Evolutionary conservation across 2,329 filamentous ascomycete genomes (phyloP), one percentile per base, ranked within the genome.

Genomic region (Cladophialophora bantiana): DNA sequence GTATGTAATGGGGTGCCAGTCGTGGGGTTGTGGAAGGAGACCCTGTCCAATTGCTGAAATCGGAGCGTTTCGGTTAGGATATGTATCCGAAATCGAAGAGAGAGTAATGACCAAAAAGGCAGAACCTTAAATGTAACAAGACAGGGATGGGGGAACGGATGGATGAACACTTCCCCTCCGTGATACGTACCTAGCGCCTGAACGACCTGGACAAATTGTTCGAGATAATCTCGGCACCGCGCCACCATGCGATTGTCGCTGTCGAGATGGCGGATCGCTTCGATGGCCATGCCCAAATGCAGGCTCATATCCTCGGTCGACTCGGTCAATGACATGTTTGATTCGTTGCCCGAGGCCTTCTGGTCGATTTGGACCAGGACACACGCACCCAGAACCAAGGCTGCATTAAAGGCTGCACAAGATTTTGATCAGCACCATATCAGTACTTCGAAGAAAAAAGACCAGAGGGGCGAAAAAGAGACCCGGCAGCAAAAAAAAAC

Each of bases 171-270:
- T 15, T 2, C 7, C 53, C 7, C 26, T 35, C 1, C n/a, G 7
- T 10, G 9, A 18, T 20, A 31, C 62, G 40, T 53, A 64, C 62
- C 62, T 53, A 65, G 35, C 18, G 36, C 48, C n/a, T 50, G 62
- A 13, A 65, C 56, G 20, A 65, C 54, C 56, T 65, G 62, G n/a
- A 65, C 62, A 35, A 65, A 65, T n/a, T 65, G 63, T 38, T 60
- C 58, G n/a, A 67, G 57, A 50, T 67, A 67, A 32, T 64, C 55
- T 40, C 56, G 55, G 50, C 65, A 67, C 12, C 65, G 65, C 34
- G 32, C 61, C 7, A 64, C 42, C 56, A 64, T 61, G 56, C 57
- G 60, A 31, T 67, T 67, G 45, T 61, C 65, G 5, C 38, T 54
- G 65, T 67, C 65, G 4, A 67, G 56, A 32, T 60, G 36, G 13